A percentile compares a stretch with the other conserved stretches of the same genome.
Conservation (phyloP, 345 rosid species). For the Ceriops zippeliana region DNA sequence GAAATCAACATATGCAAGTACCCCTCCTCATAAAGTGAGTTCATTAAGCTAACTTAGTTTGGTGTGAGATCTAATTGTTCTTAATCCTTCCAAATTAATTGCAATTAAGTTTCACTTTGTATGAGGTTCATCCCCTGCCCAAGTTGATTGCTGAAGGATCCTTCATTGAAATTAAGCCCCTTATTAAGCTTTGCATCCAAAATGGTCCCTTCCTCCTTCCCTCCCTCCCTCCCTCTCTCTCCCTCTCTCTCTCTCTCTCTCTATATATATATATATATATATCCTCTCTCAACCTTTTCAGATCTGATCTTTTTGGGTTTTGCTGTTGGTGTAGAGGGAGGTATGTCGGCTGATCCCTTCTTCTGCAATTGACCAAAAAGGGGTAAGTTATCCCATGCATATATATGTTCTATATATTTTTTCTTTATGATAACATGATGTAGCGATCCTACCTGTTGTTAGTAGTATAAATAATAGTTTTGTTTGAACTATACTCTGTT, state of each 20-base stretch:
- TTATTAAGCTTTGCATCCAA: no score
- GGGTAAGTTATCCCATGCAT: constrained; percentile 51
- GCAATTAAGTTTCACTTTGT: no score
- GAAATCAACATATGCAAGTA: constrained; percentile 63
- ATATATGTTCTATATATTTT: neutral
- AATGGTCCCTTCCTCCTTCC: no score
- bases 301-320: constrained; percentile 8
- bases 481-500: neutral
- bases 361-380: constrained; percentile 61
- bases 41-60: neutral
- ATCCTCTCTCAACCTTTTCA: neutral
- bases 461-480: neutral
- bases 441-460: neutral
- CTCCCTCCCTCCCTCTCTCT: neutral
- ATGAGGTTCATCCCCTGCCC: no score
- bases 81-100: no score
- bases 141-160: no score
- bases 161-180: no score
- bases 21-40: constrained; percentile 81
- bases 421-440: neutral
- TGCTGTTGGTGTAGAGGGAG: constrained; percentile 69
- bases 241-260: neutral
- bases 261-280: no score
- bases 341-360: constrained; percentile 80
- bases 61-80: neutral